Conservation (phyloP, 768 basidiomycete species). For the Russula sp. region DNA sequence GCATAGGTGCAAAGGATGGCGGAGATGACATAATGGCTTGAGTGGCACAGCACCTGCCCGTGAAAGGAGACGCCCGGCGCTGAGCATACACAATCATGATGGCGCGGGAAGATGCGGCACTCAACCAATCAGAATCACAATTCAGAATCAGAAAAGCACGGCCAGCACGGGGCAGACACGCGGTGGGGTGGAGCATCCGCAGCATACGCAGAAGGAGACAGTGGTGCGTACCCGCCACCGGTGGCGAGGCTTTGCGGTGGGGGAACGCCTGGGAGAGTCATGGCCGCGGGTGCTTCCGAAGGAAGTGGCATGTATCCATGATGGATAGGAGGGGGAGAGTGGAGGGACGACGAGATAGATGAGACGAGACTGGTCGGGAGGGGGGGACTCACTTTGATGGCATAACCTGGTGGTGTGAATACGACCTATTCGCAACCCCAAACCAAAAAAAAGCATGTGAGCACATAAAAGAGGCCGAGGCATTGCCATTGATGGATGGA, state of each 20-base stretch:
- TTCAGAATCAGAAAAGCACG: background rate
- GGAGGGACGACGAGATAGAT: background rate
- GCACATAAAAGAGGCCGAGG: background rate
- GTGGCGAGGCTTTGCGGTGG: no score
- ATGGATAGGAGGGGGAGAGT: background rate
- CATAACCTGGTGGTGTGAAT: slow-evolving; percentile 60
- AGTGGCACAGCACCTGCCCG: background rate
- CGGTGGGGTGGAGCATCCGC: background rate
- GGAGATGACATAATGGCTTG: no score
- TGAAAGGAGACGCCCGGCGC: background rate
- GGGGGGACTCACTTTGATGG: slow-evolving; percentile 46
- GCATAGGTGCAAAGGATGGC: no score
- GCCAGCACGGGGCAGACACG: slow-evolving; percentile 3
- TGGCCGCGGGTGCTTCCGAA: no score
- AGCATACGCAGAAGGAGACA: background rate
- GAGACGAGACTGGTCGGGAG: background rate
- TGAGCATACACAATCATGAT: background rate
- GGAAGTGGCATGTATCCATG: background rate
- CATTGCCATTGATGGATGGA: background rate
- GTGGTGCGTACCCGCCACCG: no score
- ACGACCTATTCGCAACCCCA: slow-evolving; percentile 39
- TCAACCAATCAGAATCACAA: no score
- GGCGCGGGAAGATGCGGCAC: no score
- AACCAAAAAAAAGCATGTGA: background rate
- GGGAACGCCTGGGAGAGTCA: no score